Conservation (phyloP, 2,329 filamentous ascomycete species). For the Coniochaeta hoffmannii region DNA sequence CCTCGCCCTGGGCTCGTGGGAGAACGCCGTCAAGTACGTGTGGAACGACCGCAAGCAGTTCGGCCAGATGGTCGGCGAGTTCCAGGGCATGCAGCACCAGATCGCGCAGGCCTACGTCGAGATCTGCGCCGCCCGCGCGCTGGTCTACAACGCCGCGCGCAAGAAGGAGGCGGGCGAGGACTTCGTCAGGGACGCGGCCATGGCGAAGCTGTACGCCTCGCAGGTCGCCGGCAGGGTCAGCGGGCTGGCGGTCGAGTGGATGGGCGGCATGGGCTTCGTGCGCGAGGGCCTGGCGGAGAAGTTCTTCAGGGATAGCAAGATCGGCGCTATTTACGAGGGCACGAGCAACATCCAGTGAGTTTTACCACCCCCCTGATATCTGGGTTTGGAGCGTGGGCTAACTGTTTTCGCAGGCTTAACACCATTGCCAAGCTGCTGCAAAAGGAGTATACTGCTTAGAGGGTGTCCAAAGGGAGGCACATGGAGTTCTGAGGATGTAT, state of each 20-base stretch:
- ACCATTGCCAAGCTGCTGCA: conserved; percentile 57
- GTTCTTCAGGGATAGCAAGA: conserved; percentile 97
- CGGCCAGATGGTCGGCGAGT: conserved; percentile 84
- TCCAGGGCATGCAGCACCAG: conserved; percentile 99
- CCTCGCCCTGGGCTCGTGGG: conserved; percentile 85
- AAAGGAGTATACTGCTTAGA: conserved; percentile 48
- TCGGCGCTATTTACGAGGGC: conserved; percentile 95
- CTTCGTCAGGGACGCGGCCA: conserved; percentile 92
- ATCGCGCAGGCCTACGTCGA: conserved; percentile 94
- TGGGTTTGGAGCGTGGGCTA: conserved; percentile 10
- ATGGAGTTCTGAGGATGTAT: background rate
- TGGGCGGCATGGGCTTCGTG: conserved; percentile 99
- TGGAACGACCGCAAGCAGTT: conserved; percentile 99
- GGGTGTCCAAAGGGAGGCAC: background rate
- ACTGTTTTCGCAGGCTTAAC: conserved; percentile 39
- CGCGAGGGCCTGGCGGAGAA: conserved; percentile 95
- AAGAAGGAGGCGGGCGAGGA: conserved; percentile 98
- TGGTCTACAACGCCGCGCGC: conserved; percentile 92
- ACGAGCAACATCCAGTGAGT: conserved; percentile 68
- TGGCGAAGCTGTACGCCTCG: conserved; percentile 93
- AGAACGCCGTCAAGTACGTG: conserved; percentile 90
- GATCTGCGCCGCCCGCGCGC: conserved; percentile 80
- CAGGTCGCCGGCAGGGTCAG: conserved; percentile 87
- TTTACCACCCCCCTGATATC: background rate
- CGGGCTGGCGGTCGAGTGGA: conserved; percentile 90